Evolutionary conservation across 768 basidiomycete species (phyloP).

Genomic region (Coprinopsis strossmayeri): DNA sequence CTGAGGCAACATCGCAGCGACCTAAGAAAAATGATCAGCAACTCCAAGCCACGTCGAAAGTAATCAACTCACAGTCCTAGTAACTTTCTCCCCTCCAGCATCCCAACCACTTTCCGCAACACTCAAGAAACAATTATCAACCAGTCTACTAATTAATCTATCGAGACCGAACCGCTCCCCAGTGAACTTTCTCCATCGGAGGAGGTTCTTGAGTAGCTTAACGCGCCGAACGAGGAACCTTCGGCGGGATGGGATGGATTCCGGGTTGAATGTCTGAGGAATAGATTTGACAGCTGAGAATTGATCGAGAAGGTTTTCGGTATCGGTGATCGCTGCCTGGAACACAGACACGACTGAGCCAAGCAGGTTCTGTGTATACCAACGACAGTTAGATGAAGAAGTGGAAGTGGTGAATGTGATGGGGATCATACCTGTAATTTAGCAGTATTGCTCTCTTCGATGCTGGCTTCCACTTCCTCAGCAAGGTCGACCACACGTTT

Average conservation of each 20-base stretch:
- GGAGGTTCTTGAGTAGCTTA: slow-evolving; percentile 69
- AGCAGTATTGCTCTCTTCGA: slow-evolving; percentile 49
- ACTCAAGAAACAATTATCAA: slow-evolving; percentile 53
- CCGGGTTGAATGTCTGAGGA: slow-evolving; percentile 62
- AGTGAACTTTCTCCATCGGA: slow-evolving; percentile 72
- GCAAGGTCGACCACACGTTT: slow-evolving; percentile 62
- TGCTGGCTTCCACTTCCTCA: slow-evolving; percentile 75
- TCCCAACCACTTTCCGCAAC: slow-evolving; percentile 81
- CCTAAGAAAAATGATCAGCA: slow-evolving; percentile 18
- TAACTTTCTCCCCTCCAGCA: slow-evolving; percentile 68
- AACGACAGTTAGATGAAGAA: slow-evolving; percentile 6
- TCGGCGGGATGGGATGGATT: slow-evolving; percentile 61
- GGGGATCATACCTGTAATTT: background rate
- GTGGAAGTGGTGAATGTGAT: no score
- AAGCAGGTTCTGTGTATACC: slow-evolving; percentile 53
- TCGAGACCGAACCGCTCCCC: slow-evolving; percentile 55
- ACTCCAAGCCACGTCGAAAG: slow-evolving; percentile 15
- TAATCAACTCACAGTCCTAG: slow-evolving; percentile 48
- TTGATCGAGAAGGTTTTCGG: slow-evolving; percentile 42
- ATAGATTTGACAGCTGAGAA: slow-evolving; percentile 32
- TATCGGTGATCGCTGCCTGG: slow-evolving; percentile 46
- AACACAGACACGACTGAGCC: slow-evolving; percentile 49
- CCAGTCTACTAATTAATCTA: slow-evolving; percentile 45
- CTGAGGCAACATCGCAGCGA: slow-evolving; percentile 28
- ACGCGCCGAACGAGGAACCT: slow-evolving; percentile 60